Conservation (phyloP, 257 asterid genomes). For the Salvia hispanica region DNA sequence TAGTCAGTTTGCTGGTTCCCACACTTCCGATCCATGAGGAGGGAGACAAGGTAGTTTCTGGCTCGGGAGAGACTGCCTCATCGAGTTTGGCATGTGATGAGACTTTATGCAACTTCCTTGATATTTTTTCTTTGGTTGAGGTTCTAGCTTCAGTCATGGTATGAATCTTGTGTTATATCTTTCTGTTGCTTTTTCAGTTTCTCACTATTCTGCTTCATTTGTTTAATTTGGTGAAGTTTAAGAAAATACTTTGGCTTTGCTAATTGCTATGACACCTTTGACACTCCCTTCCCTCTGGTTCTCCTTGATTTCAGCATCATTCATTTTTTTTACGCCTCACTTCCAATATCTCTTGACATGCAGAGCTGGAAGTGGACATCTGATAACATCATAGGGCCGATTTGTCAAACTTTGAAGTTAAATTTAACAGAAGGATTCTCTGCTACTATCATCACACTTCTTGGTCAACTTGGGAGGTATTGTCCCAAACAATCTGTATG, state of each 20-base stretch:
- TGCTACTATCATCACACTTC: conserved; percentile 56
- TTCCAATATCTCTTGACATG: conserved; percentile 27
- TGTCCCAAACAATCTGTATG: background rate
- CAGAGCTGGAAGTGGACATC: conserved; percentile 91
- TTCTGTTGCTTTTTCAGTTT: background rate
- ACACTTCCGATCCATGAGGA: conserved; percentile 26
- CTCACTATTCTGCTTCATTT: background rate
- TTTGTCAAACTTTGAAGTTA: conserved; percentile 53
- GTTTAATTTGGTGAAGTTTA: background rate
- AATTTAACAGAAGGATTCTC: conserved; percentile 45
- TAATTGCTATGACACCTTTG: background rate
- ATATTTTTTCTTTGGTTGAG: conserved; percentile 76
- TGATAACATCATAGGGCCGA: conserved; percentile 45
- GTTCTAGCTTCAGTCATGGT: conserved; percentile 73
- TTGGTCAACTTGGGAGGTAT: conserved; percentile 94
- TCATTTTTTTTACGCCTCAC: conserved; percentile 25
- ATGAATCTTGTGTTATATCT: conserved; percentile 28
- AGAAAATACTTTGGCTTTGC: background rate
- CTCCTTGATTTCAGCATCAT: background rate
- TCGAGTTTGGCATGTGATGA: conserved; percentile 34
- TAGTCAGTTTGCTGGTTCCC: conserved; percentile 31
- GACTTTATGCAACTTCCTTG: conserved; percentile 40
- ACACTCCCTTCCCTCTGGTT: too few species aligned
- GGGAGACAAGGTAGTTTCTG: conserved; percentile 32
- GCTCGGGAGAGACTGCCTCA: conserved; percentile 31